Base-by-base conservation (phyloP, 768 basidiomycete species). In the Boletellus emodensis region DNA sequence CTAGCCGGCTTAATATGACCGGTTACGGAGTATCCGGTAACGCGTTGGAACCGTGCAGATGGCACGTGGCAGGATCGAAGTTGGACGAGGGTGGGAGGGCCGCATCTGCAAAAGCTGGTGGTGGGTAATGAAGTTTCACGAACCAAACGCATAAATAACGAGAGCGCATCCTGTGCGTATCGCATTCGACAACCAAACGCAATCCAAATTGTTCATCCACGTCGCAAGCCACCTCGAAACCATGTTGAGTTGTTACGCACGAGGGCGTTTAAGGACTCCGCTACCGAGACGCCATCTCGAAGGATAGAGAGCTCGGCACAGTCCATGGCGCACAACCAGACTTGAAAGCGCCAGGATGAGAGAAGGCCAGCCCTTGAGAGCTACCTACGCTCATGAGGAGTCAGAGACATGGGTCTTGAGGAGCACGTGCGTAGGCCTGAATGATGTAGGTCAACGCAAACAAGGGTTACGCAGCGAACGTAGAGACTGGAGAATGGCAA, bases 321-420 rank as follows among this genome's bases (percentile, higher is more conserved):
- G 73, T 66, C 76, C 75, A 78, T 79, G 81, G 81, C 67, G 69
- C 72, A 71, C 74, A 71, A 76, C 76, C 58, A 64, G 61, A 61
- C 74, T 51, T 52, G 75, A 82, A 81, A 64, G 73, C 74, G 63
- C 81, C 81, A 79, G 77, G 73, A 57, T 74, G 43, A 71, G 72
- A 70, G 58, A 51, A 52, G 44, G 58, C 44, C 9, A 54, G 41
- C 53, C 44, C 41, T 13, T 40, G 6, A 24, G 44, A 46, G 54
- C 48, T 12, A 41, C 59, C 63, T 62, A 51, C 55, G 43, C 62
- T 50, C 57, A 2, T 55, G 55, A 68, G 60, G 66, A 75, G 76
- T 71, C 76, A 55, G 58, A 60, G 76, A 75, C 77, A 69, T 71
- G 54, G 69, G 66, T 62, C 66, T 63, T 54, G 40, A 54, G 61